Percentiles rank a stretch among this genome's conserved stretches.
These are phyloP conservation scores for Kalanchoe fedtschenkoi DNA, from an alignment of 164 flowering plant species.

Conservation along the genomic window DNA sequence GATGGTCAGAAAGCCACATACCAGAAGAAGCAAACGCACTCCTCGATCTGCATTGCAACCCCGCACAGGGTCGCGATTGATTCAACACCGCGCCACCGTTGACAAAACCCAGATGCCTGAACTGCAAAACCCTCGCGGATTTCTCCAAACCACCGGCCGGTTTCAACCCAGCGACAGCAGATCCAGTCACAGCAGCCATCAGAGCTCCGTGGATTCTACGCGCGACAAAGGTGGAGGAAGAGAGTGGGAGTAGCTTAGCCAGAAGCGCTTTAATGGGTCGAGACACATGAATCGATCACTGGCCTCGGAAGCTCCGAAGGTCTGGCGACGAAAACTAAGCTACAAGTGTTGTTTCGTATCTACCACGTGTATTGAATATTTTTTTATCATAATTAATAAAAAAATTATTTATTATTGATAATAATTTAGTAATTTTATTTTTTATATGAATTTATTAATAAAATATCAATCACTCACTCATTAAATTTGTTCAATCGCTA, in stretches of 20 bases:
- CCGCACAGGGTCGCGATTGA: constrained; percentile 6
- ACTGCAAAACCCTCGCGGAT: constrained; percentile 11
- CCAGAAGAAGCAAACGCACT: constrained; percentile 25
- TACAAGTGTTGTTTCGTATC: not conserved
- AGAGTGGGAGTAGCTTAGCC: constrained; percentile 8
- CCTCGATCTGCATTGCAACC: constrained; percentile 16
- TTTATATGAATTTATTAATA: too few relatives aligned
- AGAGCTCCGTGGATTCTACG: constrained; percentile 8
- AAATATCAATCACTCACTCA: too few relatives aligned
- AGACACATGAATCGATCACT: not conserved
- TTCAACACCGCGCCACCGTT: constrained; percentile 5
- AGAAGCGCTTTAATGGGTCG: constrained; percentile 6
- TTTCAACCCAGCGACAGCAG: constrained; percentile 21
- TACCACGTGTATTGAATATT: not conserved
- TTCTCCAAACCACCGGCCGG: constrained; percentile 11
- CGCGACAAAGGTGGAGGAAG: constrained; percentile 1
- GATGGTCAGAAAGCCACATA: constrained; percentile 2
- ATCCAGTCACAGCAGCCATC: constrained; percentile 23
- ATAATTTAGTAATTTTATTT: too few relatives aligned
- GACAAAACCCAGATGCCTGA: not conserved
- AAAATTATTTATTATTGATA: too few relatives aligned
- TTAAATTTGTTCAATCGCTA: too few relatives aligned
- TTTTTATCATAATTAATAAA: too few relatives aligned
- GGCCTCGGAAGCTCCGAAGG: constrained; percentile 20
- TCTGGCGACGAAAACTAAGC: constrained; percentile 14